phyloP scores from a whole-genome alignment of 78 protist species.

The Ministeria vibrans region DNA sequence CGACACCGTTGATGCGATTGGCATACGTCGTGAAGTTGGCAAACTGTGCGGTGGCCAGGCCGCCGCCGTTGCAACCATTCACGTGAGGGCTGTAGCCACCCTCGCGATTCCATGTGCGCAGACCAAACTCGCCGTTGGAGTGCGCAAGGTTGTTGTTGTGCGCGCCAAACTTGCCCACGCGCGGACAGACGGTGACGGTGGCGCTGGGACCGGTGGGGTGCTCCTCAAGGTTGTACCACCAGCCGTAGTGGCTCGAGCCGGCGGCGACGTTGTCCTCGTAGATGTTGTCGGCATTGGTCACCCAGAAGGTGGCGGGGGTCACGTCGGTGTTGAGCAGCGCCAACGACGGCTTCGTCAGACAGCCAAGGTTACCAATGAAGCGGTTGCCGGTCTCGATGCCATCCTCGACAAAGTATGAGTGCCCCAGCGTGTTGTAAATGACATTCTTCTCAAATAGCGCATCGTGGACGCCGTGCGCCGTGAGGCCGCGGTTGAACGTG shows the following conservation, averaged over 20 bases:
- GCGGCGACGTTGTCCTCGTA: slow-evolving; percentile 26
- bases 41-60: neutral
- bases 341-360: neutral
- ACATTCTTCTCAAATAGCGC: slow-evolving; percentile 26
- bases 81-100: neutral
- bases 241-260: slow-evolving; percentile 20
- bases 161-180: neutral
- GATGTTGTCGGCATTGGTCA: slow-evolving; percentile 16
- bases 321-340: slow-evolving; percentile 14
- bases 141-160: neutral
- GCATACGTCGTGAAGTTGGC: neutral
- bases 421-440: slow-evolving; percentile 40
- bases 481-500: slow-evolving; percentile 32
- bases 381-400: slow-evolving; percentile 39
- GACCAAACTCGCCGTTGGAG: neutral
- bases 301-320: slow-evolving; percentile 25
- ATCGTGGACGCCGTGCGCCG: slow-evolving; percentile 23
- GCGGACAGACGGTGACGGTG: slow-evolving; percentile 4
- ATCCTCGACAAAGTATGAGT: slow-evolving; percentile 48
- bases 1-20: neutral
- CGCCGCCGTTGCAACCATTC: neutral
- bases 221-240: slow-evolving; percentile 14
- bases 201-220: slow-evolving; percentile 1
- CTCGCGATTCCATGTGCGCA: neutral
- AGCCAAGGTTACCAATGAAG: slow-evolving; percentile 5